phyloP scores from a whole-genome alignment of 2,329 filamentous ascomycete genomes.

The Thermochaetoides dissita region DNA sequence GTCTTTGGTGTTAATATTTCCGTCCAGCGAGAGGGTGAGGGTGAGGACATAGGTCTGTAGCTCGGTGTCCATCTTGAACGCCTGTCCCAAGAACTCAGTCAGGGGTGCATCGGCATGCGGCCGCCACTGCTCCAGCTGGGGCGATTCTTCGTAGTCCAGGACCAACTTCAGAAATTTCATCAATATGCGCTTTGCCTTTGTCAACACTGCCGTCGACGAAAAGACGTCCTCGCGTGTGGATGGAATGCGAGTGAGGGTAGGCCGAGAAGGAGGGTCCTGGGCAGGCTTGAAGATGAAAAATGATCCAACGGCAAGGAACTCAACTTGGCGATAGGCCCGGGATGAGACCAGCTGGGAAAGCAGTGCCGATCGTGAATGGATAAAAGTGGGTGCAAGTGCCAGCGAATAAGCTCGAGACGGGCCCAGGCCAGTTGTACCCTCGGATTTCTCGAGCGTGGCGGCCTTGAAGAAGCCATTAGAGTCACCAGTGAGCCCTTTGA shows the following conservation, averaged over 20 bases:
- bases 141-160: constrained; percentile 48
- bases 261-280: constrained; percentile 15
- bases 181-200: constrained; percentile 67
- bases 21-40: constrained; percentile 59
- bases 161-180: constrained; percentile 95
- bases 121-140: constrained; percentile 44
- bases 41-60: constrained; percentile 50
- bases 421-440: constrained; percentile 31
- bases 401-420: constrained; percentile 67
- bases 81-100: constrained; percentile 40
- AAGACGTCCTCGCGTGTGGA: constrained; percentile 89
- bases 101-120: constrained; percentile 40
- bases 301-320: constrained; percentile 84
- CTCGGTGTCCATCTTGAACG: constrained; percentile 54
- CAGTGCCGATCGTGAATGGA: constrained; percentile 70
- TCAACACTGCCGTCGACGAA: constrained; percentile 57
- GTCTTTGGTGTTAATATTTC: constrained; percentile 45
- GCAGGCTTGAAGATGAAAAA: constrained; percentile 61
- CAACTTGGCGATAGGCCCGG: constrained; percentile 73
- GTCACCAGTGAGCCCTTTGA: constrained; percentile 24
- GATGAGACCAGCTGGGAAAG: constrained; percentile 76
- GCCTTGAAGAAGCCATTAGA: constrained; percentile 21
- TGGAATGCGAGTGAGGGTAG: constrained; percentile 55
- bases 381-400: constrained; percentile 69
- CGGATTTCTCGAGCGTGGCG: constrained; percentile 25